Conservation (phyloP, 345 rosid species). For the Aurinia saxatilis region DNA sequence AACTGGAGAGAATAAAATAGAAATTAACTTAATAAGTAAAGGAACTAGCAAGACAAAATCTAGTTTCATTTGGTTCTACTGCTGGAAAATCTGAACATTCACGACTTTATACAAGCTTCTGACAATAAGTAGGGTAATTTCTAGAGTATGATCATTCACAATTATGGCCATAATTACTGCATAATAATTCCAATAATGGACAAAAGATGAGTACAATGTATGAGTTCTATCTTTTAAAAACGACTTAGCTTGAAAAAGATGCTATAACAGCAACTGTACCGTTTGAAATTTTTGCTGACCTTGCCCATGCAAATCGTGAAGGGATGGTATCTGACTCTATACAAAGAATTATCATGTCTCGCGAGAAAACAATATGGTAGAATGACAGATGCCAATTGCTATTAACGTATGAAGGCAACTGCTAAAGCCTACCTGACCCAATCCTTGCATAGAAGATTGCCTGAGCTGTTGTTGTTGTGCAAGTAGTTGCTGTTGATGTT, state of each 20-base stretch:
- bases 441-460: conserved; percentile 64
- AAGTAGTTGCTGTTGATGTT: conserved; percentile 68
- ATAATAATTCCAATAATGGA: conserved; percentile 1
- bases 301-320: conserved; percentile 71
- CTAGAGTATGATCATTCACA: neutral
- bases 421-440: conserved; percentile 52
- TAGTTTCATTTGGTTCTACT: neutral
- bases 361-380: neutral
- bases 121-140: too few species aligned
- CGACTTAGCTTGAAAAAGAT: neutral
- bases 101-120: neutral
- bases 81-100: neutral
- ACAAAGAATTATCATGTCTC: neutral
- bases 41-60: neutral
- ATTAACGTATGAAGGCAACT: neutral
- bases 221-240: neutral
- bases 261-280: conserved; percentile 28
- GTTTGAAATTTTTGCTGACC: conserved; percentile 66
- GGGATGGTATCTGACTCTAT: conserved; percentile 53
- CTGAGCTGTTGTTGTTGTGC: conserved; percentile 62
- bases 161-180: neutral
- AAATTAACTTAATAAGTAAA: neutral
- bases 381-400: neutral
- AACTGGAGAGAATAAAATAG: conserved; percentile 24
- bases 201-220: neutral